Base-by-base conservation (phyloP, 208 protist species). In the Trypanosoma platydactyli region DNA sequence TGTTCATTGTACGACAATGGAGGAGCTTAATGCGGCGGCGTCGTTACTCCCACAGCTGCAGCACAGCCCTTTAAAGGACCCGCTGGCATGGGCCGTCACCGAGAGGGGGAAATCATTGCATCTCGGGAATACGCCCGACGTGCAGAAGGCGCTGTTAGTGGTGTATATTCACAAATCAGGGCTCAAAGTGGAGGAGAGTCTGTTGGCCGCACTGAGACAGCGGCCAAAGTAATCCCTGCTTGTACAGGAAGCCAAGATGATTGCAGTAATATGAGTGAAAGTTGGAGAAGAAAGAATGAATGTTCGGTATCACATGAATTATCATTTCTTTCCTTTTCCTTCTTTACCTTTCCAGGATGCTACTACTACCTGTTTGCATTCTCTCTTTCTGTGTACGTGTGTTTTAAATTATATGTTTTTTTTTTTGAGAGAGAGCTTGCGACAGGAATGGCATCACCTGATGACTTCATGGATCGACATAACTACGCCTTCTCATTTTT, bases 101-200 rank as follows among this genome's bases (percentile, higher is more conserved):
- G 40, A 52, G 25, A 52, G 51, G 20, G 80, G 71, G 0, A 65
- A 68, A 18, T 22, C 44, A 24, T 49, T 90, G 41, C 58, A 33
- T 59, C 20, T 22, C 6, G 16, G 4, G 38, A 22, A 58, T 13
- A 73, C 74, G 20, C 49, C 61, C 29, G 54, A 64, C 33, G 55
- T 70, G 30, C 76, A 90, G 44, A 88, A 83, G 70, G 89, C 83
- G 11, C 76, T 86, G 9, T 66, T 95, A 6, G 58, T 95, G 22
- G 89, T 88, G 0, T 83, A 89, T 50, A 64, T 95, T n/a, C 76
- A 92, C 33, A 81, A 83, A 16, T 84, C 81, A 12, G 61, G 82
- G 16, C 49, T 77, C n/a, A 41, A 40, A 7, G 71, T 87, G 15
- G 61, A 73, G 0, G 64, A 78, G 22, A 67, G 62, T 30, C 68